A percentile compares a stretch with the other conserved stretches of the same genome.
These are phyloP conservation scores for Kazachstania psychrophila DNA, from an alignment of 805 yeast species.

Conservation along the genomic window DNA sequence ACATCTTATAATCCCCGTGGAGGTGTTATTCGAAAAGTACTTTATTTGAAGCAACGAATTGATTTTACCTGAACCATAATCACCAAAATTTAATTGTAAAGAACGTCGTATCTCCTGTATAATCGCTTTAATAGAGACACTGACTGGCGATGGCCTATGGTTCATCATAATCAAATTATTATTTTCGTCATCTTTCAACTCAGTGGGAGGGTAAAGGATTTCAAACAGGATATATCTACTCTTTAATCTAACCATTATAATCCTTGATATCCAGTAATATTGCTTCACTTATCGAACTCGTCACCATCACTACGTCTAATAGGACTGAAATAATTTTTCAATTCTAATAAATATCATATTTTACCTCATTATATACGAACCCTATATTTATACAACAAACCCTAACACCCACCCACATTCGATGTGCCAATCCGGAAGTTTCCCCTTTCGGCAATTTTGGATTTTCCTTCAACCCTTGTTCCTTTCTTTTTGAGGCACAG, in stretches of 20 bases:
- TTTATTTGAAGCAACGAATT: constrained; percentile 55
- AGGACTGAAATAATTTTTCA: no score
- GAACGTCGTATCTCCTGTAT: constrained; percentile 45
- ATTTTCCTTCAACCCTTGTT: no score
- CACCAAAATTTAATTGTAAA: constrained; percentile 65
- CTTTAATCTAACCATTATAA: constrained; percentile 81
- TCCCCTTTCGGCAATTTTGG: no score
- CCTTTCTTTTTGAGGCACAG: no score
- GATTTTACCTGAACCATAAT: constrained; percentile 59
- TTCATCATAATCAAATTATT: constrained; percentile 31
- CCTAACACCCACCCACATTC: no score
- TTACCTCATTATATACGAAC: no score
- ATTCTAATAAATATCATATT: no score
- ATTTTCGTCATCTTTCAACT: constrained; percentile 1
- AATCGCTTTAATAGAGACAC: constrained; percentile 42
- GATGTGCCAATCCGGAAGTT: no score
- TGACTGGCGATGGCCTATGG: constrained; percentile 43
- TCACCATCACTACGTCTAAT: no score
- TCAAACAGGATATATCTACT: constrained; percentile 80
- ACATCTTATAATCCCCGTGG: constrained; percentile 77
- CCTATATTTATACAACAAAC: no score
- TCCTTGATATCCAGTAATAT: no score
- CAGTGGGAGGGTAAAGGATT: constrained; percentile 51
- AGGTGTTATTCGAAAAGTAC: constrained; percentile 72
- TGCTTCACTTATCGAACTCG: no score